Evolutionary conservation across 768 basidiomycete genomes (phyloP).

Genomic region (Hortiboletus flavorubellus): DNA sequence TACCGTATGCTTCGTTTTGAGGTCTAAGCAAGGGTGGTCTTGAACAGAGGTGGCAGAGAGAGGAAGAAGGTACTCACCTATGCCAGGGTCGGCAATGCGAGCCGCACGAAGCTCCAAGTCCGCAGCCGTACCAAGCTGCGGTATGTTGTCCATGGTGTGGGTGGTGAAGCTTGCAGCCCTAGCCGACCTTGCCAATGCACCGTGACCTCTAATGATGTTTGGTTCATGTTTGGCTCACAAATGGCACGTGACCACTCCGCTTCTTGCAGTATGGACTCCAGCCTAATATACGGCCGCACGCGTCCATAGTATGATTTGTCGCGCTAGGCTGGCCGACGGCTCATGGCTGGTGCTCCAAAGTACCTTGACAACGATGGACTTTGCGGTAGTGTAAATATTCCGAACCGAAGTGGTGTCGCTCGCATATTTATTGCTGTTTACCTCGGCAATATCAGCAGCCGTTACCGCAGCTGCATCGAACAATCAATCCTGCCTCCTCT

Average conservation of each 20-base stretch:
- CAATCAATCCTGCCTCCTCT: neutral
- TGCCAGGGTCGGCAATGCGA: conserved; percentile 70
- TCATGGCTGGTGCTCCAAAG: neutral
- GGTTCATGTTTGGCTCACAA: conserved; percentile 27
- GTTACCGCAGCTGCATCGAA: neutral
- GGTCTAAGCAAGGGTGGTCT: conserved; percentile 43
- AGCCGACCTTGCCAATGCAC: too few relatives aligned
- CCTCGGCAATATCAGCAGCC: neutral
- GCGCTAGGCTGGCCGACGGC: too few relatives aligned
- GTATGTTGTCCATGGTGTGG: conserved; percentile 42
- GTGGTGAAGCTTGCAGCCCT: neutral
- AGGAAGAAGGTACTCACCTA: conserved; percentile 43
- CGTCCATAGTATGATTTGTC: too few relatives aligned
- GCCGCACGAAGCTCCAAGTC: conserved; percentile 73
- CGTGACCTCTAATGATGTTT: conserved; percentile 23
- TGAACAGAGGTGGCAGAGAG: neutral
- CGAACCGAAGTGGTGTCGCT: too few relatives aligned
- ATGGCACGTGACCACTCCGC: conserved; percentile 26
- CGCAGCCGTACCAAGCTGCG: conserved; percentile 43
- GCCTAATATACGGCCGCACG: too few relatives aligned
- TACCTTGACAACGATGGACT: too few relatives aligned
- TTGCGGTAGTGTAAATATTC: neutral
- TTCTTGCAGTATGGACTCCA: too few relatives aligned
- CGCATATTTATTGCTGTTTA: conserved; percentile 20
- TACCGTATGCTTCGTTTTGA: conserved; percentile 65